Conservation (phyloP, 345 rosid species). For the Populus pruinosa region DNA sequence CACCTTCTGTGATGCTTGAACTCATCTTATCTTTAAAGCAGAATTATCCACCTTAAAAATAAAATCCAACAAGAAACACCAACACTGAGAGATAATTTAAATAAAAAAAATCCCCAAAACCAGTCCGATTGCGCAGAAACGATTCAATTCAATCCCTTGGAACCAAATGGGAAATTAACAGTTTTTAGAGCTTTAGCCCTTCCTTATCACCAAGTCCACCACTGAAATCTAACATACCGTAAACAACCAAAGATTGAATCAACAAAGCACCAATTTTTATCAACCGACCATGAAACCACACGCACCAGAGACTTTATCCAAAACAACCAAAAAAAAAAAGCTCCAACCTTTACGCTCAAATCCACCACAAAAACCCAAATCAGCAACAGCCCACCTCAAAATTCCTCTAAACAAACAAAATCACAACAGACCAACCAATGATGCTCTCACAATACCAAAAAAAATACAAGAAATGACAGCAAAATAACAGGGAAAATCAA, state of each 20-base stretch:
- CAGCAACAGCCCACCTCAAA: conserved; percentile 17
- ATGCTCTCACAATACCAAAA: conserved; percentile 1
- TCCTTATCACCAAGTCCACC: conserved; percentile 22
- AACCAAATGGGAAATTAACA: conserved; percentile 8
- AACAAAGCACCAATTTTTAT: not conserved
- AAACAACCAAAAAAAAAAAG: not conserved
- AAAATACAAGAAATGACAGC: not conserved
- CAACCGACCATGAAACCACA: conserved; percentile 3
- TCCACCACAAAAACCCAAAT: conserved; percentile 26
- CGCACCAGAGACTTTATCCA: conserved; percentile 11
- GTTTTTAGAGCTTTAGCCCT: conserved; percentile 15
- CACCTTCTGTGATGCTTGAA: conserved; percentile 50
- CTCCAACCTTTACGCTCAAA: conserved; percentile 16
- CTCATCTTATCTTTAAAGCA: conserved; percentile 54
- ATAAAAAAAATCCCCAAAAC: not conserved
- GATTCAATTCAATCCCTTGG: conserved; percentile 4
- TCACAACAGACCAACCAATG: conserved; percentile 17
- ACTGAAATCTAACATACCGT: conserved; percentile 11
- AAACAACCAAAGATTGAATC: conserved; percentile 9
- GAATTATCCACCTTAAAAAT: conserved; percentile 30
- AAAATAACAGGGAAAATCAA: not conserved
- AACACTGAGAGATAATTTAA: not conserved
- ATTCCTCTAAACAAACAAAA: conserved; percentile 20
- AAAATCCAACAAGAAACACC: conserved; percentile 6
- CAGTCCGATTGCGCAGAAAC: not conserved